Evolutionary conservation across 805 yeast genomes (phyloP).

Genomic region (Kazachstania psychrophila): DNA sequence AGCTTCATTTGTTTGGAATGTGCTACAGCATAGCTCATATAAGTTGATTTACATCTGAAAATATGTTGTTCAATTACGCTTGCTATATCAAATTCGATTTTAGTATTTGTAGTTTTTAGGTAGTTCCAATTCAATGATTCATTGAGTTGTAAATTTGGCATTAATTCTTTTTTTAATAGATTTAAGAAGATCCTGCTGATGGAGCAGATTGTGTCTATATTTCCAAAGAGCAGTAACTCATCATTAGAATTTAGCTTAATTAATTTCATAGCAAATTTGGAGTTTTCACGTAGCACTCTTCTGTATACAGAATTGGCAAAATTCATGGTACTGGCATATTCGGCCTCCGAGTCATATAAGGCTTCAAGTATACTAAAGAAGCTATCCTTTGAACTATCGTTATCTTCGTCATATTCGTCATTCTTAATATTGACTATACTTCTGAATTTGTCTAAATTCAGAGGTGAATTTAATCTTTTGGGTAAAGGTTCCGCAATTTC

Average conservation of each 20-base stretch:
- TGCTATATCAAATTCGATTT: conserved; percentile 30
- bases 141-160: conserved; percentile 1
- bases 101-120: no score
- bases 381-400: not conserved
- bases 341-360: conserved; percentile 30
- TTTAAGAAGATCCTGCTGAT: conserved; percentile 29
- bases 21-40: conserved; percentile 27
- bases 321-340: conserved; percentile 26
- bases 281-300: conserved; percentile 25
- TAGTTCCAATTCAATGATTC: no score
- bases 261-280: conserved; percentile 26
- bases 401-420: no score
- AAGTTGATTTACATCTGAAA: conserved; percentile 29
- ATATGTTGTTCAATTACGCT: conserved; percentile 26
- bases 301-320: conserved; percentile 29
- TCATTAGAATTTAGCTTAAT: conserved; percentile 24
- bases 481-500: conserved; percentile 4
- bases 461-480: conserved; percentile 33
- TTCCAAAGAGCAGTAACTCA: conserved; percentile 36
- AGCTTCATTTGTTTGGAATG: conserved; percentile 27
- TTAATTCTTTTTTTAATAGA: conserved; percentile 6
- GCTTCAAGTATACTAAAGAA: conserved; percentile 21
- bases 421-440: conserved; percentile 8
- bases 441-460: conserved; percentile 18
- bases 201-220: conserved; percentile 33